Evolutionary conservation across 805 yeast species (phyloP).

Genomic region (Pichia ethanolica): DNA sequence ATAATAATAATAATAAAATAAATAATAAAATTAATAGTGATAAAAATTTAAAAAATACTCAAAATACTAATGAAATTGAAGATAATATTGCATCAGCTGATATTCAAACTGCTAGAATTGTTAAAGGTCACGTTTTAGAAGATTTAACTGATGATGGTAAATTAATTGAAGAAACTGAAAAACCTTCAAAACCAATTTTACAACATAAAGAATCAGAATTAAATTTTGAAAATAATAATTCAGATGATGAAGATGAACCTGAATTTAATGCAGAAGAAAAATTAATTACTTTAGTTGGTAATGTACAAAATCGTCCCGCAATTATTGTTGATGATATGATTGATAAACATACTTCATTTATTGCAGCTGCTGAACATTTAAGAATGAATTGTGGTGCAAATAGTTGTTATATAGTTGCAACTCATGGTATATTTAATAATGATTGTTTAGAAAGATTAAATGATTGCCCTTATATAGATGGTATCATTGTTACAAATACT

Average conservation of each 20-base stretch:
- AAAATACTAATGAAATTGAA: conserved; percentile 23
- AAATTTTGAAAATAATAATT: conserved; percentile 63
- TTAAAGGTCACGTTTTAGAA: conserved; percentile 94
- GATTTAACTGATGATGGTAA: conserved; percentile 70
- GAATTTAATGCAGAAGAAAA: conserved; percentile 60
- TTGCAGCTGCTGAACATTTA: conserved; percentile 97
- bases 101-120: conserved; percentile 91
- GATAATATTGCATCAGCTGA: conserved; percentile 67
- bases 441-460: conserved; percentile 76
- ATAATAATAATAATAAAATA: conserved; percentile 33
- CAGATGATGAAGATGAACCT: conserved; percentile 85
- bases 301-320: conserved; percentile 86
- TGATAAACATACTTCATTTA: conserved; percentile 88
- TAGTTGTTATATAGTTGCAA: conserved; percentile 81
- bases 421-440: conserved; percentile 92
- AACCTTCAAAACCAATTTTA: conserved; percentile 13
- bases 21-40: too few relatives aligned
- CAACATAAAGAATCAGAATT: conserved; percentile 21
- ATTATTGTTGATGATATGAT: conserved; percentile 95
- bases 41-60: too few relatives aligned
- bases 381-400: conserved; percentile 94
- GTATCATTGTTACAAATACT: conserved; percentile 91
- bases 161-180: conserved; percentile 4
- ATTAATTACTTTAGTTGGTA: conserved; percentile 92
- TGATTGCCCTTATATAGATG: conserved; percentile 75